Evolutionary conservation across 805 yeast genomes (phyloP), one percentile per base, ranked within the genome.

Genomic region (Lachancea fermentati): DNA sequence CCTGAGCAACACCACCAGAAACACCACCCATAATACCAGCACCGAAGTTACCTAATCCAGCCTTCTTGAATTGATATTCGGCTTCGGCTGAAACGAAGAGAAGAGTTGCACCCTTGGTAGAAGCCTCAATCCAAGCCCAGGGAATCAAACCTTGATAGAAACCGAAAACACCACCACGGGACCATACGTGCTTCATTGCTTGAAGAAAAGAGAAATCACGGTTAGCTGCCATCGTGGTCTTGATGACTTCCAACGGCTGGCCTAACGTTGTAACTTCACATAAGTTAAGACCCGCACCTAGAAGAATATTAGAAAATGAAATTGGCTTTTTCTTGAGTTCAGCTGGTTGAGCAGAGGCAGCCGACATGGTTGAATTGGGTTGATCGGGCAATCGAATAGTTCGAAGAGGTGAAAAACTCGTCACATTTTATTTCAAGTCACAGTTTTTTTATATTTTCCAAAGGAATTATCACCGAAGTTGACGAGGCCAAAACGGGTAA

Each of bases 61-160:
- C 44, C 25, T 62, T 65, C 55, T 73, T 79, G 54, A 81, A 78
- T 36, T 74, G 75, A 63, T 85, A 86, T 66, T 93, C 97, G 38
- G 88, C 85, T 61, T 93, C 97, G 34, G 94, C 79, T 34, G 95
- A 82, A 25, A 88, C 96, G 55, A 93, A 93, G 51, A 93, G 72
- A 42, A 93, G 71, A 5, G 89, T 96, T 4, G 97, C 97, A 62
- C 98, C 98, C 65, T 93, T 93, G 28, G 98, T 93, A n/a, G 96
- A 85, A 7, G 96, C 98, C 66, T 91, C 98, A 52, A 93, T 85
- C 97, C 97, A 89, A 5, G 97, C 98, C 98, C 98, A 93, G 34
- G 98, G 98, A 49, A 91, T 89, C 60, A 93, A 73, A 24, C 98
- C 98, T 65, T 93, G 98, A 67, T 89, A 93, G 68, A 89, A 93